These are phyloP conservation scores for Talaromyces sp. DNA, from an alignment of 2,329 filamentous ascomycete species.

Conservation along the genomic window DNA sequence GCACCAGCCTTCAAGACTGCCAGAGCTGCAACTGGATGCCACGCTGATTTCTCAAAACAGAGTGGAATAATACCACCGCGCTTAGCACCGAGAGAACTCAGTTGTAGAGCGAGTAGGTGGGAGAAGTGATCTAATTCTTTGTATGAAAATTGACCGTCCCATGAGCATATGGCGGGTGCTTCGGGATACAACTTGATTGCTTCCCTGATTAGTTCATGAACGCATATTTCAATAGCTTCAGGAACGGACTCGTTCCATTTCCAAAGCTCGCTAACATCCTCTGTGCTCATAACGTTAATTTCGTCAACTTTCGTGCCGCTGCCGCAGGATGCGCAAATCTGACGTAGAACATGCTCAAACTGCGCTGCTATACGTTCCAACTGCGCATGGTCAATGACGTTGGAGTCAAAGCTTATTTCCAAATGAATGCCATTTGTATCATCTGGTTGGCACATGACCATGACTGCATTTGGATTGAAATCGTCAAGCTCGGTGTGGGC, in stretches of 20 bases:
- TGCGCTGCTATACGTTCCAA: slow-evolving; percentile 11
- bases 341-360: slow-evolving; percentile 12
- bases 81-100: neutral
- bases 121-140: slow-evolving; percentile 3
- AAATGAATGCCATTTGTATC: neutral
- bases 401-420: slow-evolving; percentile 14
- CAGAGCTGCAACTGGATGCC: slow-evolving; percentile 18
- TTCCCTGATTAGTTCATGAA: slow-evolving; percentile 8
- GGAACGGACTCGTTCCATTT: slow-evolving; percentile 13
- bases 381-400: slow-evolving; percentile 1
- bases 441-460: slow-evolving; percentile 3
- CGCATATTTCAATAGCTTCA: neutral
- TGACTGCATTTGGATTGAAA: slow-evolving; percentile 15
- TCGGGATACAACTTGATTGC: slow-evolving; percentile 2
- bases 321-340: neutral
- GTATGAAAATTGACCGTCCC: slow-evolving; percentile 15
- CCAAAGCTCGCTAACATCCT: slow-evolving; percentile 14
- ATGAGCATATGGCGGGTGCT: slow-evolving; percentile 12
- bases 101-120: neutral
- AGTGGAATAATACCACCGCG: slow-evolving; percentile 6
- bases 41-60: slow-evolving; percentile 23
- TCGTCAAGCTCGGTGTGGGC: slow-evolving; percentile 4
- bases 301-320: neutral
- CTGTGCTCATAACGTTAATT: neutral
- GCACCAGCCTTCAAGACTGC: slow-evolving; percentile 15